Evolutionary conservation across 192 early-diverging fungal species (phyloP), one percentile per base, ranked within the genome.

Genomic region (Mortierella claussenii): DNA sequence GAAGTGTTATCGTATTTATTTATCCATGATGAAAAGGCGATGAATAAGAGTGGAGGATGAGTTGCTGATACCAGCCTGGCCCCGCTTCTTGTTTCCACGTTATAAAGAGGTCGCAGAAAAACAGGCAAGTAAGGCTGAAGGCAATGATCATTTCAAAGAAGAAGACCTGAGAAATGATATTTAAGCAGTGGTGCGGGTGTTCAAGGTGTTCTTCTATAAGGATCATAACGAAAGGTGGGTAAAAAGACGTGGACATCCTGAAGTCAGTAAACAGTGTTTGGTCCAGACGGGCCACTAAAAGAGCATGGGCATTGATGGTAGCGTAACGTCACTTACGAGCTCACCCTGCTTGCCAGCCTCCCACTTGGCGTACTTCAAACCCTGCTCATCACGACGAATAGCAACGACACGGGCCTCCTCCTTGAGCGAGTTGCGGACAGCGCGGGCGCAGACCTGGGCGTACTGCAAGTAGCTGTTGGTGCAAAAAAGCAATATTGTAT

Each of bases 371-470:
- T 82, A 84, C 81, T 92, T 93, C 64, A 92, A 79, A 47, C 82
- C 81, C 79, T 91, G 87, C 69, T 92, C 88, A 63, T 96, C 89
- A 55, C 93, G 87, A 79, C 88, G 88, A 78, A 89, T 55, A 60
- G 91, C 92, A 34, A 78, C 66, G 48, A 85, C 65, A 68, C 88
- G 88, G 46, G 82, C 74, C 51, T 94, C 91, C 26, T 87, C 89
- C 88, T 93, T 94, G 69, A 96, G 82, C n/a, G 90, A 83, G 84
- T 89, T 91, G 68, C 95, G 91, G 59, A 95, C 86, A 59, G 91
- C 89, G 46, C 84, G 82, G 59, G 95, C 91, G 71, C 89, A 87
- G 70, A 94, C 87, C 82, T 93, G 90, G 64, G 88, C 82, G 83
- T 92, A 94, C 79, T 93, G 89, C 64, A 96, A 83, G 85, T 96